These are phyloP conservation scores for Ceraceosorus bombacis DNA, from an alignment of 1,284 basidiomycete species.

Conservation along the genomic window DNA sequence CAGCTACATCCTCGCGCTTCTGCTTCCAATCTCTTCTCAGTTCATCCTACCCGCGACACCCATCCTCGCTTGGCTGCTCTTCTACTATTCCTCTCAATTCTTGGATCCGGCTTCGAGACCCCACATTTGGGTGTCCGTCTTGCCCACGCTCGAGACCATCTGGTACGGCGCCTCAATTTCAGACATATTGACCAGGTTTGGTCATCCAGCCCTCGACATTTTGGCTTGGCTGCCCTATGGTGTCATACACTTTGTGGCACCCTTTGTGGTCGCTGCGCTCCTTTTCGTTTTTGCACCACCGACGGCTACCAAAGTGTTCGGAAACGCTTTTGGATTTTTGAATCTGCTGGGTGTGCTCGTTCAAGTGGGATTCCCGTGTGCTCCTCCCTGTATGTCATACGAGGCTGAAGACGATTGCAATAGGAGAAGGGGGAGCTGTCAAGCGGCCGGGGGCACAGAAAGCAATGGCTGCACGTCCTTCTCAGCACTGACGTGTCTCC, in stretches of 20 bases:
- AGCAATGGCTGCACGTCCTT: background rate
- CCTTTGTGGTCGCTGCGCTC: constrained; percentile 58
- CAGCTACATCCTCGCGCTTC: constrained; percentile 62
- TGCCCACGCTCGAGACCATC: constrained; percentile 88
- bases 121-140: constrained; percentile 76
- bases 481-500: constrained; percentile 1
- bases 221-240: constrained; percentile 95
- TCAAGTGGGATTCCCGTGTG: constrained; percentile 84
- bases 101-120: constrained; percentile 70
- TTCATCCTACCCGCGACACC: constrained; percentile 86
- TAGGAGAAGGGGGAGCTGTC: background rate
- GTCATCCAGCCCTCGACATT: constrained; percentile 82
- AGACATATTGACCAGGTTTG: constrained; percentile 87
- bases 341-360: constrained; percentile 80
- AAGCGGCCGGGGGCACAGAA: too few relatives aligned
- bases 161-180: constrained; percentile 95
- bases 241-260: constrained; percentile 75
- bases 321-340: constrained; percentile 82
- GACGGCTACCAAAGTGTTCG: constrained; percentile 76
- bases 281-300: constrained; percentile 73
- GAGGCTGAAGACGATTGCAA: background rate
- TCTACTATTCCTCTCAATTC: constrained; percentile 76
- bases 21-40: constrained; percentile 81
- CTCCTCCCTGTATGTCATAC: constrained; percentile 63
- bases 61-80: constrained; percentile 62